phyloP scores from a whole-genome alignment of 2,329 filamentous ascomycete genomes.

The Epichloe typhina region DNA sequence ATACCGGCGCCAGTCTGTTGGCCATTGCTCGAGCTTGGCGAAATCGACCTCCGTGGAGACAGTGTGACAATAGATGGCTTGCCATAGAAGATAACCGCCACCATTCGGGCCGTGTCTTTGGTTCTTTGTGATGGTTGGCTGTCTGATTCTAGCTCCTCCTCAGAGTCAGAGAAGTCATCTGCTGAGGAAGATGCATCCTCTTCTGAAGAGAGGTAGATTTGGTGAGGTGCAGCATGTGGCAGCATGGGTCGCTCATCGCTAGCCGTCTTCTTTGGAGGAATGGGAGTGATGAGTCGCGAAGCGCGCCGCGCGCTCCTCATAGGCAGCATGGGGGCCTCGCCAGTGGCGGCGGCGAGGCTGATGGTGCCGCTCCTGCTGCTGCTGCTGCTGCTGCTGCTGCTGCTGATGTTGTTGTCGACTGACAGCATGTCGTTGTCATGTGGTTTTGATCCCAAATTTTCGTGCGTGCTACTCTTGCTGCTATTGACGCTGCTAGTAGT shows the following conservation, averaged over 20 bases:
- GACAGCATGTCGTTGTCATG: conserved; percentile 17
- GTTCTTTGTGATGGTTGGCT: conserved; percentile 20
- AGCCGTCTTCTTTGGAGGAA: conserved; percentile 22
- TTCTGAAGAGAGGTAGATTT: conserved; percentile 51
- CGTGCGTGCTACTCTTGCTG: not conserved
- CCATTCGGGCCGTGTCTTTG: conserved; percentile 43
- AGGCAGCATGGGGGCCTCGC: conserved; percentile 30
- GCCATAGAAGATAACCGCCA: conserved; percentile 46
- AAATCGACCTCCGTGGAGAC: conserved; percentile 27
- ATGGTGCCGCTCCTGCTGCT: conserved; percentile 8
- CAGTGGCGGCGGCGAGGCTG: conserved; percentile 10
- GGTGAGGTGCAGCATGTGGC: conserved; percentile 35
- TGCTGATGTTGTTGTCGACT: conserved; percentile 10
- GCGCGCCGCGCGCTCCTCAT: conserved; percentile 35
- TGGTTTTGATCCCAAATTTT: not conserved
- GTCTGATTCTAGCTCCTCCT: conserved; percentile 30
- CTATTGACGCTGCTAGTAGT: conserved; percentile 1
- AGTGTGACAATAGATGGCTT: conserved; percentile 46
- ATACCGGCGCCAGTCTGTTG: conserved; percentile 13
- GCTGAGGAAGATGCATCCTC: conserved; percentile 51
- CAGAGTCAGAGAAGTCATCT: conserved; percentile 44
- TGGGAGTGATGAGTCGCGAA: conserved; percentile 26
- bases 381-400: conserved; percentile 5
- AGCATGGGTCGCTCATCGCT: conserved; percentile 19
- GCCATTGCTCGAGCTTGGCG: conserved; percentile 23